Evolutionary conservation across 2,329 filamentous ascomycete species (phyloP), one percentile per base, ranked within the genome.

Genomic region (Penicillium sclerotigenum): DNA sequence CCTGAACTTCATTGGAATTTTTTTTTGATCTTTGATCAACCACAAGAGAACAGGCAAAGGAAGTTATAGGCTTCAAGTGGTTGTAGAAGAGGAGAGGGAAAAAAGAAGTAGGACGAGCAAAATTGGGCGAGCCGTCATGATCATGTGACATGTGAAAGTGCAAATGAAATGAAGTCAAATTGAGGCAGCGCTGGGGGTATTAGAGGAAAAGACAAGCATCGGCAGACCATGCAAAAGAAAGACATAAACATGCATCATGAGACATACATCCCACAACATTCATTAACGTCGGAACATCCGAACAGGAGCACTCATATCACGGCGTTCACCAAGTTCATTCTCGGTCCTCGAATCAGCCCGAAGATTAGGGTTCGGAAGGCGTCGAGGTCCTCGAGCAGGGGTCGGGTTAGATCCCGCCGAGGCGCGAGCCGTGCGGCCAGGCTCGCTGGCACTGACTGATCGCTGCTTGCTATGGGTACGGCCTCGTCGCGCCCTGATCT

Each of bases 401-500:
- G 67, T 68, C 34, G 63, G 59, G 28, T 62, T 63, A 20, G 65
- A 63, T 18, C 62, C 65, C 1, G 61, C 66, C 31, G 66, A 61
- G 38, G 65, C 64, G 4, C 68, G 59, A 13, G 60, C 66, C 34
- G 67, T 59, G 31, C 66, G 67, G 13, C 70, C 58, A 6, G 69
- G 68, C 59, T 76, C 75, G 31, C 66, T 71, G 18, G 72, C 72
- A 45, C 75, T 77, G 11, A 69, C 71, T 43, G 73, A 76, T 57
- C 74, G 67, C 56, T 77, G 72, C 56, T 71, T 71, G 51, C 70
- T 77, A 57, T 74, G 73, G n/a, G 78, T 74, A 47, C 77, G 71
- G 14, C 73, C 76, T 52, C 78, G 71, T 45, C 78, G 68, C n/a
- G 77, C 77, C 54, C 77, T 67, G 40, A 80, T 80, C 59, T 79